Evolutionary conservation across 345 rosid species (phyloP).

Genomic region (Salix arbutifolia): DNA sequence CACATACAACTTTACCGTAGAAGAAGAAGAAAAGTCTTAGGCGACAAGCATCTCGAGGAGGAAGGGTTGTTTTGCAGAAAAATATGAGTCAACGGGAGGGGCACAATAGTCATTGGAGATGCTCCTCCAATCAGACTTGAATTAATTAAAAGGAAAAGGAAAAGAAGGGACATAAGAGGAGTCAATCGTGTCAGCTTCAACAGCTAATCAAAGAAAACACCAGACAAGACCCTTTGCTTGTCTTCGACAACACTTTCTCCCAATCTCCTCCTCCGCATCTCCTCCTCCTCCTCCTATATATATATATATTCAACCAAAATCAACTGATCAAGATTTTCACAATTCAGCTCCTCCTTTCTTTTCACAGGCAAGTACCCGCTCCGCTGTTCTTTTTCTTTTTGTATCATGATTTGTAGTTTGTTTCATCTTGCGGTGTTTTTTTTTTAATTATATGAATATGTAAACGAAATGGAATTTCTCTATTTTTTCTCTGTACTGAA

Average conservation of each 20-base stretch:
- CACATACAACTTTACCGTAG: too few relatives aligned
- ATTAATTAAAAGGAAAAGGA: background rate
- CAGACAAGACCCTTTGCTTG: background rate
- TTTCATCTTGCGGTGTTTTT: background rate
- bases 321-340: background rate
- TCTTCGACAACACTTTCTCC: background rate
- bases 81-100: background rate
- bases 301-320: background rate
- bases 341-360: background rate
- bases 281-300: background rate
- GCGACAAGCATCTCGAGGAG: too few relatives aligned
- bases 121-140: too few relatives aligned
- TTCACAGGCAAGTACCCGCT: background rate
- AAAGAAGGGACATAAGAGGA: background rate
- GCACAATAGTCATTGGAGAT: background rate
- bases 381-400: background rate
- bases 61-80: too few relatives aligned
- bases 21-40: too few relatives aligned
- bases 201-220: background rate
- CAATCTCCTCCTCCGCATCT: too few relatives aligned
- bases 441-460: too few relatives aligned
- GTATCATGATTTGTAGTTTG: background rate
- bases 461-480: too few relatives aligned
- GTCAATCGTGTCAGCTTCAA: background rate
- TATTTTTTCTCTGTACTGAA: too few relatives aligned